A percentile compares a stretch with the other conserved stretches of the same genome.
Evolutionary conservation across 2,329 filamentous ascomycete genomes (phyloP).

Genomic region (Pyrenochaeta sp.): DNA sequence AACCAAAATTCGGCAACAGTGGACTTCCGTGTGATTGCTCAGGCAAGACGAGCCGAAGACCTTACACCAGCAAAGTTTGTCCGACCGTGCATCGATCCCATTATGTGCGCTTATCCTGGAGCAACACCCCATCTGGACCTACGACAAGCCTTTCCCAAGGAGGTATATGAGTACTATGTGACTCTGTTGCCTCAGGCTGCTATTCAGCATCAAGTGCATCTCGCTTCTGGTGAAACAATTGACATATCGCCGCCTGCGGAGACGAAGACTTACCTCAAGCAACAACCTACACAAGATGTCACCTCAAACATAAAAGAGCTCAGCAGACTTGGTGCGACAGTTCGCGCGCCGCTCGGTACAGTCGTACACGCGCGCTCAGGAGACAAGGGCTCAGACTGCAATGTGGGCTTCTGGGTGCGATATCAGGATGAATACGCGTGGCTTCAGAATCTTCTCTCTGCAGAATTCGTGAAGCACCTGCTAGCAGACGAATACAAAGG

Average conservation of each 20-base stretch:
- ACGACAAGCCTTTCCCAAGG: constrained; percentile 28
- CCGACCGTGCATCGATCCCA: constrained; percentile 39
- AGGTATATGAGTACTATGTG: constrained; percentile 40
- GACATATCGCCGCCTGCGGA: constrained; percentile 17
- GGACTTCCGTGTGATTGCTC: constrained; percentile 45
- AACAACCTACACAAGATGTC: constrained; percentile 41
- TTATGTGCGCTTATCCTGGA: constrained; percentile 53
- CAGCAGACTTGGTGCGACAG: constrained; percentile 28
- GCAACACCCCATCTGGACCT: constrained; percentile 43
- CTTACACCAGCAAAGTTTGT: constrained; percentile 37
- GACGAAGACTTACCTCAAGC: constrained; percentile 24
- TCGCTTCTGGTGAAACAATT: constrained; percentile 15
- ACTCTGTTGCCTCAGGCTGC: constrained; percentile 32
- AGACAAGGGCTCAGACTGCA: constrained; percentile 48
- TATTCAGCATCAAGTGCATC: constrained; percentile 22
- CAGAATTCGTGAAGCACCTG: constrained; percentile 32
- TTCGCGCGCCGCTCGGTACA: constrained; percentile 52
- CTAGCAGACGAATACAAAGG: constrained; percentile 40
- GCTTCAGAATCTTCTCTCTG: constrained; percentile 40
- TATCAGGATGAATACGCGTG: constrained; percentile 44
- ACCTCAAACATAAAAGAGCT: constrained; percentile 20
- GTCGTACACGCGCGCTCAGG: constrained; percentile 55
- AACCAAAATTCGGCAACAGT: constrained; percentile 50
- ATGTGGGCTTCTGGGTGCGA: constrained; percentile 49
- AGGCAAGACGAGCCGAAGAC: constrained; percentile 27